Evolutionary conservation across 768 basidiomycete genomes (phyloP).

Genomic region (Austroboletus festivus): DNA sequence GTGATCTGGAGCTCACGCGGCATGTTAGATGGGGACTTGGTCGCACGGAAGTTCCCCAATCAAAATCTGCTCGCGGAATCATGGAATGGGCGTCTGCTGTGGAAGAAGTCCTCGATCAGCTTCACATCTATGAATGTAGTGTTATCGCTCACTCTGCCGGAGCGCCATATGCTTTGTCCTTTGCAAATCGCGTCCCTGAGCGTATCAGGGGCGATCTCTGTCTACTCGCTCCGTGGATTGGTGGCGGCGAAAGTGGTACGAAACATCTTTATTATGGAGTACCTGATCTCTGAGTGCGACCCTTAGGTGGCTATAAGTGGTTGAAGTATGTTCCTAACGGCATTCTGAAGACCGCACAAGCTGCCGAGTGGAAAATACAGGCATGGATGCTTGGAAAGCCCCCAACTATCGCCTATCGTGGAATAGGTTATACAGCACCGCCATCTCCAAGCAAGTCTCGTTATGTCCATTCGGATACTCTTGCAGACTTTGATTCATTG

Average conservation of each 20-base stretch:
- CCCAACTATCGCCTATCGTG: conserved; percentile 78
- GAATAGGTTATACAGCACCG: conserved; percentile 74
- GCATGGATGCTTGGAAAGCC: conserved; percentile 98
- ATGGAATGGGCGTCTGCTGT: conserved; percentile 90
- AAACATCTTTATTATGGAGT: conserved; percentile 5
- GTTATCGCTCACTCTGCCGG: conserved; percentile 96
- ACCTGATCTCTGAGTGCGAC: conserved; percentile 12
- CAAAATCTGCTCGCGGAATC: conserved; percentile 72
- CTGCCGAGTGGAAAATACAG: conserved; percentile 96
- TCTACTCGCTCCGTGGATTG: conserved; percentile 94
- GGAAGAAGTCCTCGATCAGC: conserved; percentile 81
- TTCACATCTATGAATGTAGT: conserved; percentile 76
- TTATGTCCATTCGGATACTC: conserved; percentile 17
- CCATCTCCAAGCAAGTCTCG: conserved; percentile 33
- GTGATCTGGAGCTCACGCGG: conserved; percentile 11
- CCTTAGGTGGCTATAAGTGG: conserved; percentile 85
- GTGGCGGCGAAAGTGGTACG: conserved; percentile 85
- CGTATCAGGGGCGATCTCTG: conserved; percentile 83
- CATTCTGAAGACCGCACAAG: conserved; percentile 90
- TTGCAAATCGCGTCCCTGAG: conserved; percentile 69
- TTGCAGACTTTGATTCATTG: conserved; percentile 15
- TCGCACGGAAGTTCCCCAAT: conserved; percentile 65
- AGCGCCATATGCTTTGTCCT: conserved; percentile 89
- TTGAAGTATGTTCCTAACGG: conserved; percentile 94
- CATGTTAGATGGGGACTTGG: conserved; percentile 83